Evolutionary conservation across 805 yeast genomes (phyloP).

Genomic region (Naumovozyma dairenensis): DNA sequence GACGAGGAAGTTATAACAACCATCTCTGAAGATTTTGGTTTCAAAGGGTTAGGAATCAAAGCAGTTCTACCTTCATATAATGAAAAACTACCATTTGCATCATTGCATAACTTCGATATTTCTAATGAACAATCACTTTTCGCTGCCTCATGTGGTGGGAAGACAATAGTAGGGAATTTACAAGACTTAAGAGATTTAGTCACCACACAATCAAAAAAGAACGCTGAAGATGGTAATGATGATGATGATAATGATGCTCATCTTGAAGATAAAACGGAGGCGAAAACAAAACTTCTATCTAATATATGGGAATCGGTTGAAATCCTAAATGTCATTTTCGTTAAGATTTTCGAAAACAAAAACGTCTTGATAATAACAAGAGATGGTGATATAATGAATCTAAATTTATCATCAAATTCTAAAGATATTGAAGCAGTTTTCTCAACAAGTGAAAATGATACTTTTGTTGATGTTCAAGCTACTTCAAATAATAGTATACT

Average conservation of each 20-base stretch:
- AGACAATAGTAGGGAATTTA: conserved; percentile 30
- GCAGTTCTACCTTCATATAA: conserved; percentile 29
- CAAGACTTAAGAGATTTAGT: conserved; percentile 26
- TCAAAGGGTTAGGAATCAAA: conserved; percentile 30
- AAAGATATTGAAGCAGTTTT: no score
- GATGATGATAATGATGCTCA: no score
- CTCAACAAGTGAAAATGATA: conserved; percentile 1
- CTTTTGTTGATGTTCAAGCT: conserved; percentile 4
- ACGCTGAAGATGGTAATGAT: no score
- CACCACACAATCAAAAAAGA: conserved; percentile 13
- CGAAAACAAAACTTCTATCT: conserved; percentile 4
- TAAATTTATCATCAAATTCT: conserved; percentile 6
- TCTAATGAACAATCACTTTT: conserved; percentile 26
- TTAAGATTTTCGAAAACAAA: conserved; percentile 27
- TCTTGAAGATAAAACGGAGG: conserved; percentile 4
- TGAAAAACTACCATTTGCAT: conserved; percentile 31
- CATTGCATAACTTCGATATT: conserved; percentile 31
- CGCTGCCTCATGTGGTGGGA: conserved; percentile 32
- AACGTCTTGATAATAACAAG: conserved; percentile 24
- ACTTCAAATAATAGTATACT: conserved; percentile 2
- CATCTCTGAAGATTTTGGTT: conserved; percentile 37
- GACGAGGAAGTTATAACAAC: conserved; percentile 18
- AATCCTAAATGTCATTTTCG: conserved; percentile 21
- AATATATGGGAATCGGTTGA: conserved; percentile 15
- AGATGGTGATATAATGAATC: conserved; percentile 13